Evolutionary conservation across 768 basidiomycete species (phyloP).

Genomic region (Mycena kentingensis): DNA sequence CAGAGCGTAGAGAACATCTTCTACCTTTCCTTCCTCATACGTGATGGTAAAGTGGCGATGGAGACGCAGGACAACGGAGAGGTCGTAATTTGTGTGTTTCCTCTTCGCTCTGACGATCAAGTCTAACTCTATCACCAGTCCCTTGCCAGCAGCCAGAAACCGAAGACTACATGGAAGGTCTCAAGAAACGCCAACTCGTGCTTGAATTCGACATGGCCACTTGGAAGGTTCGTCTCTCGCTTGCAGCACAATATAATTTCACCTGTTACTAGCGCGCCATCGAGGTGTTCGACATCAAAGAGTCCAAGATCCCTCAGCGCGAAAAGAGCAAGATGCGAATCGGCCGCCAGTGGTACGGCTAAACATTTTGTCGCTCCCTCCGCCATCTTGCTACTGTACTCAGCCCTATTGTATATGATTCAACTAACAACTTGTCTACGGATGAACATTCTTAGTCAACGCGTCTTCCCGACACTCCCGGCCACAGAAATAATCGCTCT

Average conservation of each 20-base stretch:
- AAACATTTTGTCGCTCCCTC: conserved; percentile 9
- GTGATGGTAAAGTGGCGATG: conserved; percentile 78
- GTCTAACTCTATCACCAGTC: conserved; percentile 39
- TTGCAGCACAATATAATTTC: not conserved
- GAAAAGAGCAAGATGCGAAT: conserved; percentile 55
- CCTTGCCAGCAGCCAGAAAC: conserved; percentile 64
- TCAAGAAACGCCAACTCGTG: conserved; percentile 82
- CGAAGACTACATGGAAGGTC: conserved; percentile 62
- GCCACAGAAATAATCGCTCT: conserved; percentile 64
- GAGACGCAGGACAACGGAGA: conserved; percentile 69
- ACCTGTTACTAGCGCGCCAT: conserved; percentile 68
- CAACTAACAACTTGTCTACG: no score
- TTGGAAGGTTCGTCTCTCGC: conserved; percentile 70
- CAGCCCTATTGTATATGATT: not conserved
- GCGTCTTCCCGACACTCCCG: conserved; percentile 60
- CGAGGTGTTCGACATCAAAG: conserved; percentile 78
- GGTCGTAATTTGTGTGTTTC: conserved; percentile 71
- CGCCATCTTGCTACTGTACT: not conserved
- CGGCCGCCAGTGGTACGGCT: conserved; percentile 77
- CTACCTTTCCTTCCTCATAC: conserved; percentile 89
- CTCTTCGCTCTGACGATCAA: not conserved
- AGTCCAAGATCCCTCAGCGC: conserved; percentile 76
- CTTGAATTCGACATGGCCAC: conserved; percentile 89
- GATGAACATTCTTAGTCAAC: conserved; percentile 45
- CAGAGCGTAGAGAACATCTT: conserved; percentile 98